Conservation (phyloP, 768 basidiomycete species). For the Termitomyces sp. region DNA sequence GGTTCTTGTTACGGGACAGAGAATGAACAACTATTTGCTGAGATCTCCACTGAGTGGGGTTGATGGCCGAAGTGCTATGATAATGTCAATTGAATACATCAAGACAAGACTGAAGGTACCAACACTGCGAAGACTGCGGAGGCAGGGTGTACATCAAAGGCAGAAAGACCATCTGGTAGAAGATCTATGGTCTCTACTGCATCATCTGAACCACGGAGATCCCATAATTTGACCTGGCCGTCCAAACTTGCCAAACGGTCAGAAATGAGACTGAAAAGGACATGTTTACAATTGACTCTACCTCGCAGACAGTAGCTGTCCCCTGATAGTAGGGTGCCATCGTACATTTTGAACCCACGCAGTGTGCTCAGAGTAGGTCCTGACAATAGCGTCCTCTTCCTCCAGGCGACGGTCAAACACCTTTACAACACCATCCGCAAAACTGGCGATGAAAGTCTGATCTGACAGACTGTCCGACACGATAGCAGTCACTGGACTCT, state of each 20-base stretch:
- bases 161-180: conserved; percentile 70
- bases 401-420: conserved; percentile 90
- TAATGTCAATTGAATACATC: conserved; percentile 6
- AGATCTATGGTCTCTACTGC: conserved; percentile 62
- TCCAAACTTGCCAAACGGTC: conserved; percentile 54
- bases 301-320: conserved; percentile 86
- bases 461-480: conserved; percentile 72
- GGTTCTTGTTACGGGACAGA: conserved; percentile 35
- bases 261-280: not conserved
- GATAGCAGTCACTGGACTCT: conserved; percentile 86
- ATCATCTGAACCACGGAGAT: conserved; percentile 63
- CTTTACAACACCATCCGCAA: conserved; percentile 88
- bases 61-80: conserved; percentile 57
- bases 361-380: conserved; percentile 70
- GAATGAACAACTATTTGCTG: conserved; percentile 65
- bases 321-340: conserved; percentile 67
- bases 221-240: conserved; percentile 91
- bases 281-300: conserved; percentile 31
- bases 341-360: conserved; percentile 91
- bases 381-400: conserved; percentile 78
- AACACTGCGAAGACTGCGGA: conserved; percentile 85
- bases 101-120: conserved; percentile 28
- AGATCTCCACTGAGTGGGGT: conserved; percentile 57
- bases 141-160: conserved; percentile 84
- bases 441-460: conserved; percentile 83